phyloP scores from a whole-genome alignment of 2,329 filamentous ascomycete genomes.

The Trichoderma brevicompactum region DNA sequence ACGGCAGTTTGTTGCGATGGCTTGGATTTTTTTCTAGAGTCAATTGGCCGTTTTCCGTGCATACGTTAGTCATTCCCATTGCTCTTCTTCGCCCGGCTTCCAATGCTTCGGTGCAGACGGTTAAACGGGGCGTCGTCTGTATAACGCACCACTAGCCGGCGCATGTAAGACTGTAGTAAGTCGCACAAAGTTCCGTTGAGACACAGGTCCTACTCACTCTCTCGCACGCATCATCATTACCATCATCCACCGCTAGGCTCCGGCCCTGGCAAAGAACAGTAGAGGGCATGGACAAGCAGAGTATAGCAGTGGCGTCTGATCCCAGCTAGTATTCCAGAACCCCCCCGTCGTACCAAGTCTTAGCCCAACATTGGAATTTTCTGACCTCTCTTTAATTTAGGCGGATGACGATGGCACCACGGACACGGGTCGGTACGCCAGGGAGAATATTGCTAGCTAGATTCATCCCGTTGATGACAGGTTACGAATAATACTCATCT shows the following conservation, averaged over 20 bases:
- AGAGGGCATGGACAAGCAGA: not conserved
- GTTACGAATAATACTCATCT: not conserved
- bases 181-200: not conserved
- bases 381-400: not conserved
- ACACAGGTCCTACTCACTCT: constrained; percentile 4
- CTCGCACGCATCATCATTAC: not conserved
- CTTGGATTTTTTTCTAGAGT: not conserved
- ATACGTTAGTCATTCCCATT: not conserved
- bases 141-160: constrained; percentile 1
- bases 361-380: not conserved
- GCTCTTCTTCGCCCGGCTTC: not conserved
- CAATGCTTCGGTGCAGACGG: constrained; percentile 12
- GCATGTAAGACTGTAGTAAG: constrained; percentile 5
- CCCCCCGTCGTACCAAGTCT: too few species aligned
- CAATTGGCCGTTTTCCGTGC: not conserved
- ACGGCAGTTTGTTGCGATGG: constrained; percentile 11
- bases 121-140: constrained; percentile 3
- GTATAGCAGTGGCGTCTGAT: not conserved
- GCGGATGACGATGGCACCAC: not conserved
- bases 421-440: constrained; percentile 1
- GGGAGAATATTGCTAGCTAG: not conserved
- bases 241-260: constrained; percentile 13
- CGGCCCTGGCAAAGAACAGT: constrained; percentile 7
- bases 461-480: not conserved
- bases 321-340: not conserved